Evolutionary conservation across 2,329 filamentous ascomycete species (phyloP).

Genomic region (Verticillium albo-atrum): DNA sequence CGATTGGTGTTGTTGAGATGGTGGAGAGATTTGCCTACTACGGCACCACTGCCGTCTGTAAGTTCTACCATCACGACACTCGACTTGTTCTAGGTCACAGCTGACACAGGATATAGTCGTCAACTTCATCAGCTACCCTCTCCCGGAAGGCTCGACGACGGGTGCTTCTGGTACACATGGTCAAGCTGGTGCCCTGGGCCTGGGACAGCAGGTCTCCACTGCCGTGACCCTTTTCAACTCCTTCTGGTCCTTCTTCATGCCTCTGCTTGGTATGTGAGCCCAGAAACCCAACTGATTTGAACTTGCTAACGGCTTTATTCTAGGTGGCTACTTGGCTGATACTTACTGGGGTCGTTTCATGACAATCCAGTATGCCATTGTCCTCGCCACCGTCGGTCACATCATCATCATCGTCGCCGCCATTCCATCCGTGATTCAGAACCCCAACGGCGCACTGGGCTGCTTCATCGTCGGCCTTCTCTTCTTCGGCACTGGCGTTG

Average conservation of each 20-base stretch:
- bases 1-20: slow-evolving; percentile 58
- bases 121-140: slow-evolving; percentile 51
- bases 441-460: slow-evolving; percentile 37
- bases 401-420: slow-evolving; percentile 62
- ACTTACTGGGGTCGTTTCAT: slow-evolving; percentile 65
- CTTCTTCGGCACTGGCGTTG: slow-evolving; percentile 55
- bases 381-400: slow-evolving; percentile 62
- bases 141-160: slow-evolving; percentile 48
- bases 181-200: slow-evolving; percentile 12
- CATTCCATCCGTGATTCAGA: slow-evolving; percentile 31
- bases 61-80: slow-evolving; percentile 37
- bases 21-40: slow-evolving; percentile 64
- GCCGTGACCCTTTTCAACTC: slow-evolving; percentile 10
- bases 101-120: slow-evolving; percentile 36
- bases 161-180: slow-evolving; percentile 32
- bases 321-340: slow-evolving; percentile 56
- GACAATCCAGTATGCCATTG: slow-evolving; percentile 66
- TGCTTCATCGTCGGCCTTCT: slow-evolving; percentile 59
- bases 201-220: slow-evolving; percentile 12
- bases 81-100: neutral
- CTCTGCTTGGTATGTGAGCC: slow-evolving; percentile 18
- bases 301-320: neutral
- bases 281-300: no score
- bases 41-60: slow-evolving; percentile 55
- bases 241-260: slow-evolving; percentile 13